Base-by-base conservation (phyloP, 805 yeast genomes). In the Lipomyces anomalus region DNA sequence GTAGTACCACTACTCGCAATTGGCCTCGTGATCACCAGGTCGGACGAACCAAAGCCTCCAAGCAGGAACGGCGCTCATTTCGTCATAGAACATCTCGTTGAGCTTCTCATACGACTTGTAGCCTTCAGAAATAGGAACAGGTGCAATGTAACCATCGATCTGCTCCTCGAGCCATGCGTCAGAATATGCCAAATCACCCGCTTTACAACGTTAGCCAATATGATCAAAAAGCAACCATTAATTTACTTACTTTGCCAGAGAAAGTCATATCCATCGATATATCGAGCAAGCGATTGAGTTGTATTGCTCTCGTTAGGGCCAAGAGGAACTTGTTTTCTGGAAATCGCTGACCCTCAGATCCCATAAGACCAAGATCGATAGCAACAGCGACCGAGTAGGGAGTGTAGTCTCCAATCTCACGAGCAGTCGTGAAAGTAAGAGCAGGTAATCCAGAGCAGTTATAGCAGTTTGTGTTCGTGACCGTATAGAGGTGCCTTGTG, bases 121-220 rank as follows among this genome's bases (percentile, higher is more conserved):
- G 20, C 46, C 44, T 21, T 34, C 51, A 20, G 35, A 53, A 36
- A 42, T 48, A 40, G 41, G 38, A 17, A 42, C 34, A 13, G 11
- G 6, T 24, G 42, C 42, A 22, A 43, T 36, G 18, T 24, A 28
- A 2, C 46, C 48, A 22, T 36, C 37, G 37, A 46, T 32, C 35
- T 38, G 40, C 45, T 57, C 60, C 35, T 51, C 38, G 35, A 61
- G 57, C 62, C 63, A 61, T 22, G 56, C 42, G 47, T 62, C 66
- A 7, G 66, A 61, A 37, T 62, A 62, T 20, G 61, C 62, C 38
- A 62, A 42, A 43, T 62, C 66, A 32, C 66, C 66, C 6, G 57
- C 52, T n/a, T n/a, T n/a, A n/a, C n/a, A n/a, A n/a, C n/a, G n/a
- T n/a, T n/a, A n/a, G n/a, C n/a, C n/a, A n/a, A n/a, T n/a, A n/a